These are phyloP conservation scores for Venturia oleaginea DNA, from an alignment of 2,329 filamentous ascomycete species.

Conservation along the genomic window DNA sequence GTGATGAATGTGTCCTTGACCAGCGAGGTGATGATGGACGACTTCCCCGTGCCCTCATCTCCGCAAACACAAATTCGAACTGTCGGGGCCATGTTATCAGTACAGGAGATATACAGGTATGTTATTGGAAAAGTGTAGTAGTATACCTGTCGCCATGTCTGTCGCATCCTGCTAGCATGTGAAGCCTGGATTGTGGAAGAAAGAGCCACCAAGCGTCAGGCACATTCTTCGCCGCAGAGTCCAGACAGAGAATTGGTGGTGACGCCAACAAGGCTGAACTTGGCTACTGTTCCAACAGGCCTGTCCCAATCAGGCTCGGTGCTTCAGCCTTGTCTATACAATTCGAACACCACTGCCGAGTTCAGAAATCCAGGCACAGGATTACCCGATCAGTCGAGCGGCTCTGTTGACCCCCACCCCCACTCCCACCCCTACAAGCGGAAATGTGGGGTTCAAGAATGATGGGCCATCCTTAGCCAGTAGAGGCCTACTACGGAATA, in stretches of 20 bases:
- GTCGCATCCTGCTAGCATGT: constrained; percentile 4
- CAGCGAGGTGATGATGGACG: constrained; percentile 71
- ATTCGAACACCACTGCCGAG: background rate
- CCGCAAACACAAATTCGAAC: constrained; percentile 95
- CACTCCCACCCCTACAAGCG: background rate
- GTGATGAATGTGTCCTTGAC: constrained; percentile 96
- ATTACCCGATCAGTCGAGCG: background rate
- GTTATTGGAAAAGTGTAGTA: background rate
- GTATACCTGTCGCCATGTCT: constrained; percentile 22
- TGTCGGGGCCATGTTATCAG: constrained; percentile 21
- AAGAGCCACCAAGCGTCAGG: background rate
- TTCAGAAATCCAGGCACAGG: background rate
- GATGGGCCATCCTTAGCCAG: no score
- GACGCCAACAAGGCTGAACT: background rate
- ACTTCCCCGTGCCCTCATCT: constrained; percentile 60
- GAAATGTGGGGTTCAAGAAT: background rate
- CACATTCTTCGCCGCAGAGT: background rate
- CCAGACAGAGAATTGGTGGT: background rate
- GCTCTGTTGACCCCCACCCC: background rate
- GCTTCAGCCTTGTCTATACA: background rate
- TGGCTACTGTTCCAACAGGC: background rate
- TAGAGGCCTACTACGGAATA: background rate
- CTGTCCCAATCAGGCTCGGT: background rate
- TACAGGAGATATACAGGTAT: background rate
- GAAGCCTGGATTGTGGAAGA: background rate